phyloP scores from a whole-genome alignment of 371 early-diverging fungal genomes.

The Dichotomocladium elegans region DNA sequence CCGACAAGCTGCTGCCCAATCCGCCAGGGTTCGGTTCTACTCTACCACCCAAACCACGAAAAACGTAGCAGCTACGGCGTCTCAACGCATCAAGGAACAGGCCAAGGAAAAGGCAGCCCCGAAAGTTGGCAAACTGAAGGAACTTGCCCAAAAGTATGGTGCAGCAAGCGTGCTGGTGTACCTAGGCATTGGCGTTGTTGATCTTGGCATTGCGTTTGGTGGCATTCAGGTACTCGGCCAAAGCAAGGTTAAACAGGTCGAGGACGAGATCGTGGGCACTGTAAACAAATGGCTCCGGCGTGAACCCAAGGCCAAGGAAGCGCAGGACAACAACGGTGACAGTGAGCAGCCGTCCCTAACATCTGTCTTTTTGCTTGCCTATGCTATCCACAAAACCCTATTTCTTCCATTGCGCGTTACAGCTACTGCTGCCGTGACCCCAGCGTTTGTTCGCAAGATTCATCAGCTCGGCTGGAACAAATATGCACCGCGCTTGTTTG shows the following conservation, averaged over 20 bases:
- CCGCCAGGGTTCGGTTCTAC: too few relatives aligned
- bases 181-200: conserved; percentile 34
- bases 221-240: conserved; percentile 35
- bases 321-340: conserved; percentile 2
- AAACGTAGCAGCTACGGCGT: not conserved
- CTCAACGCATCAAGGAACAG: conserved; percentile 1
- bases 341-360: conserved; percentile 31
- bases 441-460: conserved; percentile 37
- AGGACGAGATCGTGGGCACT: conserved; percentile 20
- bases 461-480: conserved; percentile 36
- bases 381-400: conserved; percentile 48
- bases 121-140: conserved; percentile 26
- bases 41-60: too few relatives aligned
- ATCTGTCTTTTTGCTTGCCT: conserved; percentile 41
- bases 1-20: too few relatives aligned
- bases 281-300: conserved; percentile 8
- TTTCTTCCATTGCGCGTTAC: conserved; percentile 42
- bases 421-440: conserved; percentile 44
- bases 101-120: conserved; percentile 17
- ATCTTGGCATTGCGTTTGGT: conserved; percentile 31
- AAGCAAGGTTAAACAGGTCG: conserved; percentile 37
- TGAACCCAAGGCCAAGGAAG: not conserved
- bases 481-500: conserved; percentile 32
- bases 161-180: conserved; percentile 39
- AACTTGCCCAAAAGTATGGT: conserved; percentile 39